Conservation (phyloP, 192 early-diverging fungal genomes). For the Coemansia sp. region DNA sequence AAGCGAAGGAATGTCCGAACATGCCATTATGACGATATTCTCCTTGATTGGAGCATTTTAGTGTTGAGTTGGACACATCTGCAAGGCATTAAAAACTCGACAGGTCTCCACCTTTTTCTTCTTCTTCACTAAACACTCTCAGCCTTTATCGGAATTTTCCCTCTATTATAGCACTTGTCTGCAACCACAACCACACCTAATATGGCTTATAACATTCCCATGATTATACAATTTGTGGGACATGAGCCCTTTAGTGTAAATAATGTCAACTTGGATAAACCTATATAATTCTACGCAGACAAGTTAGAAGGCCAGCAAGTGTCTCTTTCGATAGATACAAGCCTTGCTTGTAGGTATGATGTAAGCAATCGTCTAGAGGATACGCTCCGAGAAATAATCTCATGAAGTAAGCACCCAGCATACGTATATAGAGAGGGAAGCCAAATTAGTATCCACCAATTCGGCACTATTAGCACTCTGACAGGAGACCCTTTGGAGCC, state of each 20-base stretch:
- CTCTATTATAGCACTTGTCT: background rate
- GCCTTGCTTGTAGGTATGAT: background rate
- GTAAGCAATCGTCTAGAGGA: background rate
- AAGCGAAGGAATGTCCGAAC: too few species aligned
- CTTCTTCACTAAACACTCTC: background rate
- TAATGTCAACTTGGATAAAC: background rate
- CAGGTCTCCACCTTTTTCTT: background rate
- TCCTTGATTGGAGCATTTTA: background rate
- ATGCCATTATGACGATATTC: too few species aligned
- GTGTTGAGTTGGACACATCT: background rate
- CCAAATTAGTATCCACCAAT: background rate
- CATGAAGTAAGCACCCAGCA: background rate
- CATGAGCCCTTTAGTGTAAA: background rate
- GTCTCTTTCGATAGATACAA: background rate
- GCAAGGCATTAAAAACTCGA: background rate
- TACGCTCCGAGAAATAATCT: background rate
- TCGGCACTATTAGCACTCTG: background rate
- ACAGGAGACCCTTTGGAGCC: background rate
- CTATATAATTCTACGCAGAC: background rate
- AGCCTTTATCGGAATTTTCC: too few species aligned
- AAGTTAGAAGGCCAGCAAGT: background rate
- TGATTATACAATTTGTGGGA: background rate
- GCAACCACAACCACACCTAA: background rate
- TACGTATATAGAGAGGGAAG: background rate
- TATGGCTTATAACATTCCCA: background rate